phyloP scores from a whole-genome alignment of 345 rosid species.

The Mangifera indica region DNA sequence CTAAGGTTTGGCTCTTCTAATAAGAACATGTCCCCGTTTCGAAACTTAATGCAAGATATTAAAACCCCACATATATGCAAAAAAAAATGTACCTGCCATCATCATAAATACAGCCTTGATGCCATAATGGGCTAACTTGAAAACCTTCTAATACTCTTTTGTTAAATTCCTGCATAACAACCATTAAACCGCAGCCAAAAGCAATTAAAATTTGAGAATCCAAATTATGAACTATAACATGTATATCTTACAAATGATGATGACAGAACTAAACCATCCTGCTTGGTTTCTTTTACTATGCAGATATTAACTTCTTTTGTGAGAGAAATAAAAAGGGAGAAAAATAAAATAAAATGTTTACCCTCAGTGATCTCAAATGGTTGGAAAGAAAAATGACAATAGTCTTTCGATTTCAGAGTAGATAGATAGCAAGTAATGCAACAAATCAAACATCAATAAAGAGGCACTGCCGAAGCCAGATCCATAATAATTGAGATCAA shows the following conservation, averaged over 20 bases:
- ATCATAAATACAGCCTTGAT: slow-evolving; percentile 87
- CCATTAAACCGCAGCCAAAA: slow-evolving; percentile 6
- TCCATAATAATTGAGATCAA: too few relatives aligned
- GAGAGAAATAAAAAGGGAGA: background rate
- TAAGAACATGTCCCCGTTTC: background rate
- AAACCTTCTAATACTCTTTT: slow-evolving; percentile 75
- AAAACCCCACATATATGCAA: background rate
- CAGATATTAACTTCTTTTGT: background rate
- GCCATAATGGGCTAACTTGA: slow-evolving; percentile 92
- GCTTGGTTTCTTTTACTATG: background rate
- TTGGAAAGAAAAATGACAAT: too few relatives aligned
- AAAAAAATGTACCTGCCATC: slow-evolving; percentile 57
- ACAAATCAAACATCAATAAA: too few relatives aligned
- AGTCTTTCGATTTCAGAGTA: too few relatives aligned
- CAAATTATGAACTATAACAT: background rate
- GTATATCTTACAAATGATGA: background rate
- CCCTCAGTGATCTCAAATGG: too few relatives aligned
- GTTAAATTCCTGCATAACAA: slow-evolving; percentile 62
- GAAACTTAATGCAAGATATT: slow-evolving; percentile 11
- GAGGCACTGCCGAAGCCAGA: too few relatives aligned
- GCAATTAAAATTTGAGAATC: background rate
- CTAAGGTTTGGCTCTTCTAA: background rate
- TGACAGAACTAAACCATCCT: background rate
- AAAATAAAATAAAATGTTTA: background rate
- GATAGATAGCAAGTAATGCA: too few relatives aligned